Conservation (phyloP, 2,329 filamentous ascomycete species). For the Xylaria sp. region DNA sequence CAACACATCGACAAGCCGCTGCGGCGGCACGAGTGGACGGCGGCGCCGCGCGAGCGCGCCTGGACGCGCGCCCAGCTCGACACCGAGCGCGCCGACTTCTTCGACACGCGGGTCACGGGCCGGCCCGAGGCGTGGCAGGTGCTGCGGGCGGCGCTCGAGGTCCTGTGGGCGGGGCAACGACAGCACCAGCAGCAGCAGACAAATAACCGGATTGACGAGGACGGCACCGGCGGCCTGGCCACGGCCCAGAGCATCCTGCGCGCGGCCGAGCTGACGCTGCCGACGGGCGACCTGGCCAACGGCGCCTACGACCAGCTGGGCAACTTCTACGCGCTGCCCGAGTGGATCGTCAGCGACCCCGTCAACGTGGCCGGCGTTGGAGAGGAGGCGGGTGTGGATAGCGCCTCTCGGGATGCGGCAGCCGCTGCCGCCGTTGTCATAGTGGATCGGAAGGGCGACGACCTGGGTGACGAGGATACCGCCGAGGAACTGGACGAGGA, state of each 20-base stretch:
- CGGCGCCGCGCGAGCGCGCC: conserved; percentile 58
- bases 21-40: conserved; percentile 66
- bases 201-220: conserved; percentile 8
- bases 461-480: conserved; percentile 32
- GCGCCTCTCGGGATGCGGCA: too few species aligned
- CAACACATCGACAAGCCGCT: conserved; percentile 74
- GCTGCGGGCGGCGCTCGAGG: conserved; percentile 66
- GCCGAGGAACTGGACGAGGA: conserved; percentile 36
- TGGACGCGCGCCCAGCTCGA: conserved; percentile 74
- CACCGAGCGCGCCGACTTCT: conserved; percentile 79
- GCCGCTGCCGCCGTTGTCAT: conserved; percentile 1
- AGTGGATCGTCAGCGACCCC: conserved; percentile 71
- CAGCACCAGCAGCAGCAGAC: conserved; percentile 6
- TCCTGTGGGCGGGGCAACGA: conserved; percentile 58
- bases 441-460: conserved; percentile 31
- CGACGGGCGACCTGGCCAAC: conserved; percentile 71
- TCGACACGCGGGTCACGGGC: conserved; percentile 84
- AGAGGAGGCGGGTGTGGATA: conserved; percentile 2
- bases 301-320: conserved; percentile 74
- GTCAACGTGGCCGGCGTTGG: conserved; percentile 50
- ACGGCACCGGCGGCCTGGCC: conserved; percentile 48
- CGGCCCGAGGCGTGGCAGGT: conserved; percentile 79
- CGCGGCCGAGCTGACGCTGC: conserved; percentile 75
- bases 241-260: conserved; percentile 81
- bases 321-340: conserved; percentile 69